Conservation (phyloP, 352 stramenopile genomes). For the Pythium plurisporium region DNA sequence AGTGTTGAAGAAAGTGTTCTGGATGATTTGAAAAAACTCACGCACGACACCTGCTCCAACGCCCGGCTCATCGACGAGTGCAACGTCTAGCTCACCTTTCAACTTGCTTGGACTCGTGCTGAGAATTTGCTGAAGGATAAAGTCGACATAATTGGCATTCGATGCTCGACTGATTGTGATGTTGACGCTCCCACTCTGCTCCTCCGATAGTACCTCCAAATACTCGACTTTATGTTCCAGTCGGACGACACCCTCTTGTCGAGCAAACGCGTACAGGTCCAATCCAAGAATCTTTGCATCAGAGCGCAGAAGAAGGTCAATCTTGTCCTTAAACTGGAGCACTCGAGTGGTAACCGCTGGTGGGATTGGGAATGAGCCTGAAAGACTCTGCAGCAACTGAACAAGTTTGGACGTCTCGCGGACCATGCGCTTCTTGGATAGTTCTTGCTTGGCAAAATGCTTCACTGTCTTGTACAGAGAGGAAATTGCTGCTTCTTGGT, state of each 20-base stretch:
- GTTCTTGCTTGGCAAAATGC: slow-evolving; percentile 48
- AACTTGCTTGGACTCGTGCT: slow-evolving; percentile 40
- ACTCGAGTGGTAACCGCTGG: slow-evolving; percentile 32
- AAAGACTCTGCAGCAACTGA: slow-evolving; percentile 45
- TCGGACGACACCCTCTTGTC: slow-evolving; percentile 33
- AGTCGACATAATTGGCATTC: slow-evolving; percentile 58
- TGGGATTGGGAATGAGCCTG: slow-evolving; percentile 36
- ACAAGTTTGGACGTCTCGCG: slow-evolving; percentile 38
- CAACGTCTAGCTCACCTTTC: slow-evolving; percentile 59
- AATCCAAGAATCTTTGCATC: slow-evolving; percentile 70
- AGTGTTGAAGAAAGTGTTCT: slow-evolving; percentile 57
- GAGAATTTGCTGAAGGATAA: slow-evolving; percentile 65
- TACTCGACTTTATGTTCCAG: slow-evolving; percentile 82
- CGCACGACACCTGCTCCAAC: slow-evolving; percentile 58
- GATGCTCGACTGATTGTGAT: slow-evolving; percentile 62
- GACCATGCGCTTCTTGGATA: slow-evolving; percentile 40
- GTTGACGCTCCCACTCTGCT: slow-evolving; percentile 41
- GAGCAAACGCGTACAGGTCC: slow-evolving; percentile 61
- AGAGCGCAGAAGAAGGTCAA: slow-evolving; percentile 59
- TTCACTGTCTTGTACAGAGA: slow-evolving; percentile 42
- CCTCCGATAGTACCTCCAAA: slow-evolving; percentile 51
- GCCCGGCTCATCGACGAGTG: slow-evolving; percentile 61
- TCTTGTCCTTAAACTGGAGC: slow-evolving; percentile 34
- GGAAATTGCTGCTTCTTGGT: slow-evolving; percentile 30
- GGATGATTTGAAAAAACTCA: slow-evolving; percentile 75